Conservation (phyloP, 2,329 filamentous ascomycete species). For the Aureobasidium sp. region DNA sequence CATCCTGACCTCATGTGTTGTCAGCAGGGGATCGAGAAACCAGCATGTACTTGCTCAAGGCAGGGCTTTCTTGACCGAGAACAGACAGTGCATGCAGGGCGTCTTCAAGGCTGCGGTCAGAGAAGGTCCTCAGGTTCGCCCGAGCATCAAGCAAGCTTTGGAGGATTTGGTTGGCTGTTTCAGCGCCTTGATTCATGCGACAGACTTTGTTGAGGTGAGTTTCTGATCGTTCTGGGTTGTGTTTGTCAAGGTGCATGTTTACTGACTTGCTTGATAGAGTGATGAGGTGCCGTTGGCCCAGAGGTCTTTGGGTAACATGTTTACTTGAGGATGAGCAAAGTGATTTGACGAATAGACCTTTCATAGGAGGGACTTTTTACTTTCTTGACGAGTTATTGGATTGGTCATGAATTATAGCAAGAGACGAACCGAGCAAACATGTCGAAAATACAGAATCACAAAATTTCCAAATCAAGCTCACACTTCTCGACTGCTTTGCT, state of each 20-base stretch:
- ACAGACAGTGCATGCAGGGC: slow-evolving; percentile 76
- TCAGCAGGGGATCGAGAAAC: slow-evolving; percentile 77
- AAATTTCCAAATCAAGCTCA: neutral
- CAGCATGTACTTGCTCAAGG: slow-evolving; percentile 65
- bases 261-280: neutral
- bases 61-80: slow-evolving; percentile 71
- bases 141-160: slow-evolving; percentile 49
- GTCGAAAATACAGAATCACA: neutral
- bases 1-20: slow-evolving; percentile 73
- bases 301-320: slow-evolving; percentile 10
- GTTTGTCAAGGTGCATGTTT: neutral
- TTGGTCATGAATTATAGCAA: slow-evolving; percentile 9
- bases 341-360: neutral
- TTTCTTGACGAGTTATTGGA: neutral
- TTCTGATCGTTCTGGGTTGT: neutral
- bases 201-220: slow-evolving; percentile 78
- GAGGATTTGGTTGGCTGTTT: slow-evolving; percentile 78
- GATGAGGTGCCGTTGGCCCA: slow-evolving; percentile 1
- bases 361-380: neutral
- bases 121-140: slow-evolving; percentile 45
- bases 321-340: neutral
- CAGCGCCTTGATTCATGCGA: slow-evolving; percentile 73
- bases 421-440: neutral
- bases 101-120: slow-evolving; percentile 65
- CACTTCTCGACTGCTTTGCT: no score